phyloP scores from a whole-genome alignment of 2,329 filamentous ascomycete genomes.

The Fusarium duplospermum region DNA sequence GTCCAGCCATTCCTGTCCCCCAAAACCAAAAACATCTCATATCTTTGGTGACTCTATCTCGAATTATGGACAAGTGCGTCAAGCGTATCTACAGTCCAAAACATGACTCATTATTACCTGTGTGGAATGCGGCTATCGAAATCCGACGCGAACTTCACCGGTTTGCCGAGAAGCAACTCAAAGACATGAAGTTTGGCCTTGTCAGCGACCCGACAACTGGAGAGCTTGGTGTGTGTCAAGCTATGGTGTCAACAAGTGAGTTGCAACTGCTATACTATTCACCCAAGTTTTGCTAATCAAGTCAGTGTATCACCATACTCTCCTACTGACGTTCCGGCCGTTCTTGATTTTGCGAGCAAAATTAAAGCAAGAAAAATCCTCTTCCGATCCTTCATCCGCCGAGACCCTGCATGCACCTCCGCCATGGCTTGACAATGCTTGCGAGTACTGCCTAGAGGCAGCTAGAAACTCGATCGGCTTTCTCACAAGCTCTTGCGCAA shows the following conservation, averaged over 20 bases:
- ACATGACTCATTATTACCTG: conserved; percentile 51
- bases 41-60: conserved; percentile 50
- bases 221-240: conserved; percentile 54
- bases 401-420: conserved; percentile 36
- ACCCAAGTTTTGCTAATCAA: neutral
- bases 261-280: neutral
- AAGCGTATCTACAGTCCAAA: conserved; percentile 55
- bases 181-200: conserved; percentile 49
- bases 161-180: conserved; percentile 45
- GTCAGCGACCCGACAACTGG: conserved; percentile 51
- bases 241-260: conserved; percentile 54
- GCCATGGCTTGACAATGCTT: conserved; percentile 57
- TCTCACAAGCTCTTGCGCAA: conserved; percentile 52
- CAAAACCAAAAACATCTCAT: conserved; percentile 52
- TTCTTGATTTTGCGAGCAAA: conserved; percentile 58
- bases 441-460: conserved; percentile 54
- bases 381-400: conserved; percentile 2
- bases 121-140: conserved; percentile 49
- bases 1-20: conserved; percentile 51
- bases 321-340: conserved; percentile 56
- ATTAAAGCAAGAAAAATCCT: conserved; percentile 48
- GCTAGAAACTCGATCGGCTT: conserved; percentile 55
- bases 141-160: conserved; percentile 45
- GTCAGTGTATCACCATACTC: conserved; percentile 56
- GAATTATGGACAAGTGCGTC: conserved; percentile 54